Conservation (phyloP, 495 filamentous ascomycete species). For the Neurospora sp. region DNA sequence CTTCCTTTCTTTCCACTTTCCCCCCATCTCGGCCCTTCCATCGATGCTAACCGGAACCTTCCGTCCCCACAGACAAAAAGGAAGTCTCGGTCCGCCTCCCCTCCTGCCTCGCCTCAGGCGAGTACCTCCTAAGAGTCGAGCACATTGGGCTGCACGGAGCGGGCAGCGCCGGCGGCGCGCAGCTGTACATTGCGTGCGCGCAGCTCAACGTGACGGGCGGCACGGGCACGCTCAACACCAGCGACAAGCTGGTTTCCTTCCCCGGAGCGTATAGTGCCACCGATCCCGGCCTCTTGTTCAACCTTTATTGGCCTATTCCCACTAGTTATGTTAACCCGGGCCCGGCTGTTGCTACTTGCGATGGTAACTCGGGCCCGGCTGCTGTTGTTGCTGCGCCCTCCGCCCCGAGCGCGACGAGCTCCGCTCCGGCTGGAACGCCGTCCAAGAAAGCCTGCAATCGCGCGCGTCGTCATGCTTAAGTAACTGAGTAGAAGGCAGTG, state of each 20-base stretch:
- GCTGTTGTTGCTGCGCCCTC: no score
- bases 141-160: conserved; percentile 45
- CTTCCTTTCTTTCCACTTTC: background rate
- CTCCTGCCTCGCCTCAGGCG: conserved; percentile 37
- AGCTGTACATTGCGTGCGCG: conserved; percentile 44
- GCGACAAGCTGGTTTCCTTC: conserved; percentile 28
- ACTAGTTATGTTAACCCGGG: conserved; percentile 29
- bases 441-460: no score
- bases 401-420: no score
- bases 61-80: no score
- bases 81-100: conserved; percentile 35
- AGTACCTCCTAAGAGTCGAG: conserved; percentile 51
- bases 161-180: conserved; percentile 33
- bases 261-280: conserved; percentile 35
- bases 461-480: no score
- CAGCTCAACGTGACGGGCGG: conserved; percentile 34
- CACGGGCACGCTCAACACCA: conserved; percentile 23
- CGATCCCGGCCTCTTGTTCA: conserved; percentile 36
- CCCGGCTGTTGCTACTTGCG: conserved; percentile 15
- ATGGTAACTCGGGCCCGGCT: no score
- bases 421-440: no score
- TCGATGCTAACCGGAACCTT: no score
- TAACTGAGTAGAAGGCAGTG: no score
- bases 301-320: conserved; percentile 33
- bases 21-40: no score